Base-by-base conservation (phyloP, 768 basidiomycete genomes). In the Paxillus rubicundulus region DNA sequence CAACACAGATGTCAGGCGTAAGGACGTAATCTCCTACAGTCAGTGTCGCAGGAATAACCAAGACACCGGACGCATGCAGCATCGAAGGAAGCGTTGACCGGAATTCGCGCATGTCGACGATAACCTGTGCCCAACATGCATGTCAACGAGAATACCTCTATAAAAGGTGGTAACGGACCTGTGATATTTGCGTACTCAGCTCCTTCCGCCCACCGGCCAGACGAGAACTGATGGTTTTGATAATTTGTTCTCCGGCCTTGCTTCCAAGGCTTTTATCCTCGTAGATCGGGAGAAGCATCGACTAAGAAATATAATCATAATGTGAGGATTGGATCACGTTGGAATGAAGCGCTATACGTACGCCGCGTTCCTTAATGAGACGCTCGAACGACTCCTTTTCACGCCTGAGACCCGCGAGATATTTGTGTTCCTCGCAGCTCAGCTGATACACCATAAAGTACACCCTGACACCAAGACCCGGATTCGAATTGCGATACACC, bases 51-150 rank as follows among this genome's bases (percentile, higher is more conserved):
- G 97, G 96, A n/a, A 94, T 76, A 38, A 98, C 83, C 32, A 86
- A 72, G 38, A 96, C 71, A 40, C 80, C 79, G 0, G 90, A 80
- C 0, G 90, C 92, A 62, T 98, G 93, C 8, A 98, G 74, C 5
- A 99, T 68, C 0, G 91, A 94, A 0, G 95, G 97, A 9, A 99
- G 72, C 0, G 92, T 84, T 2, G 96, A 98, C 24, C 94, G 80
- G 69, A 99, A 98, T 69, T 99, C 97, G 59, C 96, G 84, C 82
- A 98, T 87, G 69, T 98, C 97, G 20, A 98, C 93, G 54, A 99
- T 85, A 44, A 99, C 86, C 93, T 97, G 53, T 7, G 3, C 4
- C 45, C 14, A 9, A 12, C n/a, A 0, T 3, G 4, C n/a, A 0
- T 3, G 4, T 61, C 27, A 55, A 0, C 20, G 7, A 24, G 30